phyloP scores from a whole-genome alignment of 2,329 filamentous ascomycete species.

The Endoconidiophora polonica region DNA sequence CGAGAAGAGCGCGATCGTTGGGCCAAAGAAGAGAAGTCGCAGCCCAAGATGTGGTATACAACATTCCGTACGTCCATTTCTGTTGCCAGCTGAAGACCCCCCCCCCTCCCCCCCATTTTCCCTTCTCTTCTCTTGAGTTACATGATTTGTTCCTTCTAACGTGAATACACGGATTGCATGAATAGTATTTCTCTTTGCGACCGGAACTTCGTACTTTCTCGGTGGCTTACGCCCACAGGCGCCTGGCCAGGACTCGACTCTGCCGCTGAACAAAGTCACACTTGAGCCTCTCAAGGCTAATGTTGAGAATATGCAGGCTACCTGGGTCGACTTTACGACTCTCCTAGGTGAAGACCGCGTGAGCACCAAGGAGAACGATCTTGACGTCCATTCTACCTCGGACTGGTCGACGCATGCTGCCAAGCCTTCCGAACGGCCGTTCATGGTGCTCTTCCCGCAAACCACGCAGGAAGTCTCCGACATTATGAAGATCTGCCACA shows the following conservation, averaged over 20 bases:
- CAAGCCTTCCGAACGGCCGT: slow-evolving; percentile 33
- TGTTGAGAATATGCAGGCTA: slow-evolving; percentile 48
- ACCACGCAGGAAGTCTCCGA: slow-evolving; percentile 70
- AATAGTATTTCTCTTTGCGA: slow-evolving; percentile 35
- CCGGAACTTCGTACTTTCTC: slow-evolving; percentile 38
- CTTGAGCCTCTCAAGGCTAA: slow-evolving; percentile 41
- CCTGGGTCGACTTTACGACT: slow-evolving; percentile 51
- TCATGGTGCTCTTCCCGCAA: slow-evolving; percentile 59
- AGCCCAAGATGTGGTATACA: slow-evolving; percentile 30
- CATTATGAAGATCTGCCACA: slow-evolving; percentile 79
- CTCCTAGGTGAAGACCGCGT: slow-evolving; percentile 50
- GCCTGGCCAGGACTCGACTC: slow-evolving; percentile 37
- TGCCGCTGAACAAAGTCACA: slow-evolving; percentile 35
- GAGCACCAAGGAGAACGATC: slow-evolving; percentile 38
- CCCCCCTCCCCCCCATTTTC: neutral
- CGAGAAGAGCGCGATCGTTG: slow-evolving; percentile 36
- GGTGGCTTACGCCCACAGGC: slow-evolving; percentile 38
- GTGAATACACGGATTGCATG: neutral
- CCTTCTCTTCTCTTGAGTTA: neutral
- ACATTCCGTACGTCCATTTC: slow-evolving; percentile 32
- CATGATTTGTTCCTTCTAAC: neutral
- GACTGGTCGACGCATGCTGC: slow-evolving; percentile 45
- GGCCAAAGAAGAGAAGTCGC: slow-evolving; percentile 23
- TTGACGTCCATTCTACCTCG: slow-evolving; percentile 40
- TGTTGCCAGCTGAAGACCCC: neutral